Evolutionary conservation across 306 rosid genomes (phyloP).

Genomic region (Parietaria judaica): DNA sequence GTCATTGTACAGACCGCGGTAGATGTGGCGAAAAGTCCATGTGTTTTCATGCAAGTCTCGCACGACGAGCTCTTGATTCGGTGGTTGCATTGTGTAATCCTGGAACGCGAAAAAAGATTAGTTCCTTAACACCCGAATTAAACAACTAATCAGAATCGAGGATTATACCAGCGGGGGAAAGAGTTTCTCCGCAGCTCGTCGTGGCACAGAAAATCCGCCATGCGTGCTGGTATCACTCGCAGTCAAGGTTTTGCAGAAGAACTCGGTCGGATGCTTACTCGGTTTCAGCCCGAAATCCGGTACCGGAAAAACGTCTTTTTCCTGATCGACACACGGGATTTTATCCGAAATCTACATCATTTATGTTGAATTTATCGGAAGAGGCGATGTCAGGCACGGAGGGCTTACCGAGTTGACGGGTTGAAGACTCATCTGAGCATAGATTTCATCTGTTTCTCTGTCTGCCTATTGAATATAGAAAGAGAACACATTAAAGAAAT

Average conservation of each 20-base stretch:
- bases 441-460: conserved; percentile 91
- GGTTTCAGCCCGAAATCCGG: conserved; percentile 75
- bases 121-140: not conserved
- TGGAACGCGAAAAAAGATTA: conserved; percentile 13
- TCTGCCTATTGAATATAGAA: conserved; percentile 59
- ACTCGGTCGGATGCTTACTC: conserved; percentile 84
- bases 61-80: conserved; percentile 80
- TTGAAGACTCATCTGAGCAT: conserved; percentile 93
- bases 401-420: conserved; percentile 82
- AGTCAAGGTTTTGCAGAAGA: conserved; percentile 93
- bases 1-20: conserved; percentile 50
- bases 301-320: conserved; percentile 76
- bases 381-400: too few species aligned
- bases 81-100: conserved; percentile 92
- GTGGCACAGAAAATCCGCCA: conserved; percentile 92
- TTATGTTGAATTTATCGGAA: too few species aligned
- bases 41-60: conserved; percentile 83
- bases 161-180: conserved; percentile 69
- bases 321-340: conserved; percentile 32
- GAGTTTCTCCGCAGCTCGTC: conserved; percentile 92
- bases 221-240: conserved; percentile 96
- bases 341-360: too few species aligned
- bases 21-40: conserved; percentile 92
- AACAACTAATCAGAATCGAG: not conserved
- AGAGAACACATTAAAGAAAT: not conserved